Percentiles rank a stretch among this genome's conserved stretches.
These are phyloP conservation scores for Penicillium coffeae DNA, from an alignment of 495 filamentous ascomycete species.

Conservation along the genomic window DNA sequence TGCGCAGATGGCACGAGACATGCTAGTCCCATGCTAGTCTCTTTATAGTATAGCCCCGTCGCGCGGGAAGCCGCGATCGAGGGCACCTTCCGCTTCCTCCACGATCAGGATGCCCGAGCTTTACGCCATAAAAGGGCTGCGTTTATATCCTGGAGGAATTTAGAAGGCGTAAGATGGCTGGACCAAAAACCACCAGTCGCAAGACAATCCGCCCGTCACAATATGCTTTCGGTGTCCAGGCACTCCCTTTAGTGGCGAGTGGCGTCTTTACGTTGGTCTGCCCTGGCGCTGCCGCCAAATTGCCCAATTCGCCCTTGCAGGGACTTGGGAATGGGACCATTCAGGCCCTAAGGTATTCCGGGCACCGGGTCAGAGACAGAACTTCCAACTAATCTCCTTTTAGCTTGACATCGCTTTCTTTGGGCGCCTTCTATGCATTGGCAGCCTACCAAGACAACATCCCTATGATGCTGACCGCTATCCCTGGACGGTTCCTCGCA, in stretches of 20 bases:
- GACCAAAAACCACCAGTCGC: background rate
- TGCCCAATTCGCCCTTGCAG: conserved; percentile 12
- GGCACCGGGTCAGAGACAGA: too few relatives aligned
- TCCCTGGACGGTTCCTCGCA: conserved; percentile 20
- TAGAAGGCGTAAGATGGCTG: too few relatives aligned
- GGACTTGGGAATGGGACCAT: conserved; percentile 16
- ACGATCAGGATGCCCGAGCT: too few relatives aligned
- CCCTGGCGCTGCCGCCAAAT: conserved; percentile 8
- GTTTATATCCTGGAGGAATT: too few relatives aligned
- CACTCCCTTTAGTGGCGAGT: conserved; percentile 16
- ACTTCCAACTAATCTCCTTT: too few relatives aligned
- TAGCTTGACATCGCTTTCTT: conserved; percentile 19
- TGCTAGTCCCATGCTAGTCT: background rate
- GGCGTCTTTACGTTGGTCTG: conserved; percentile 18
- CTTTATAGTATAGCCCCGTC: background rate
- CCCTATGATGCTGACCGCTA: conserved; percentile 18
- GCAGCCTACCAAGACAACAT: conserved; percentile 24
- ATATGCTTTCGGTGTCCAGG: conserved; percentile 23
- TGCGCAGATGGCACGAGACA: too few relatives aligned
- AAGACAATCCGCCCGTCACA: conserved; percentile 6
- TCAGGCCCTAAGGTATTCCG: conserved; percentile 25
- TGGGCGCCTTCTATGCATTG: conserved; percentile 20
- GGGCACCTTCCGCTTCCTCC: too few relatives aligned
- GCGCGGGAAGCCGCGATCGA: conserved; percentile 3
- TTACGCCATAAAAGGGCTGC: too few relatives aligned